Conservation (phyloP, 2,329 filamentous ascomycete genomes). For the Diaporthe ilicicola region DNA sequence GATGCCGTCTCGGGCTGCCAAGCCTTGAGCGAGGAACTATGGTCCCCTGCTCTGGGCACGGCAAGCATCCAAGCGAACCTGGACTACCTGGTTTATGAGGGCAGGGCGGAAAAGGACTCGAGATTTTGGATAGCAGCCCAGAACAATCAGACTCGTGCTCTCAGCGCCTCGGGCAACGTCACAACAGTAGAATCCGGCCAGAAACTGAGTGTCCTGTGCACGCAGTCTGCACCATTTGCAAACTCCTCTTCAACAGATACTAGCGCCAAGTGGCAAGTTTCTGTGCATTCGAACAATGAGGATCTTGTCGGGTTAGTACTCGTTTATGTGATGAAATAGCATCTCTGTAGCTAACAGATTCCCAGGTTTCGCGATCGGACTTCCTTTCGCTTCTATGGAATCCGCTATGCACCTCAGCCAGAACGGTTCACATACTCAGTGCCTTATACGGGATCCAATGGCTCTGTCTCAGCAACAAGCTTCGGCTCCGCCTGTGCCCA, state of each 20-base stretch:
- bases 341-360: not conserved
- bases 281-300: slow-evolving; percentile 49
- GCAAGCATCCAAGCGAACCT: slow-evolving; percentile 44
- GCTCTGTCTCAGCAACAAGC: slow-evolving; percentile 44
- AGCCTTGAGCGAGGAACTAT: slow-evolving; percentile 51
- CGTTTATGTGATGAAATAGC: too few relatives aligned
- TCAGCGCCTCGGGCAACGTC: slow-evolving; percentile 41
- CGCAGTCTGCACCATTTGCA: slow-evolving; percentile 53
- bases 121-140: slow-evolving; percentile 48
- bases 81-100: slow-evolving; percentile 48
- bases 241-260: slow-evolving; percentile 43
- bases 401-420: slow-evolving; percentile 55
- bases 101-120: slow-evolving; percentile 36
- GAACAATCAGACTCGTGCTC: slow-evolving; percentile 35
- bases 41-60: slow-evolving; percentile 41
- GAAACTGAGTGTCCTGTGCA: slow-evolving; percentile 49
- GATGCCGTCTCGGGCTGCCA: slow-evolving; percentile 44
- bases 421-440: slow-evolving; percentile 54
- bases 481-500: slow-evolving; percentile 52
- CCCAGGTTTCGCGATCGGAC: slow-evolving; percentile 53
- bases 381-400: slow-evolving; percentile 59
- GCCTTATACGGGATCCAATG: slow-evolving; percentile 46
- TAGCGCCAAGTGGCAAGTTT: slow-evolving; percentile 46
- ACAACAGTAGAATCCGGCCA: slow-evolving; percentile 30
- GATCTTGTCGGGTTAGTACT: slow-evolving; percentile 45